Base-by-base conservation (phyloP, 2,329 filamentous ascomycete species). In the Botrytis porri region DNA sequence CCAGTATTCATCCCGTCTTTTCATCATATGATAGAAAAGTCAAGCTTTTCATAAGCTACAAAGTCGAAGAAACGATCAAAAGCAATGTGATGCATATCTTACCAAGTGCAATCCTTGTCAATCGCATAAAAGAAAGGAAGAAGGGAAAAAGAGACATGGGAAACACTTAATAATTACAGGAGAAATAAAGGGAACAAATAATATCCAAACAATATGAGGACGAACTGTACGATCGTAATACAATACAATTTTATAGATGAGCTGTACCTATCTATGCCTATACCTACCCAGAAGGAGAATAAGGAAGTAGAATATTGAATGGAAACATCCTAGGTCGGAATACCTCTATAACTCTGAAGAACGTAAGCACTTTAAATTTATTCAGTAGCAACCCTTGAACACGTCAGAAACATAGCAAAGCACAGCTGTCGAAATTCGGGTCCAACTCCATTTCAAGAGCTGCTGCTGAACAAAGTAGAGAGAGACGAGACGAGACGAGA, bases 301-400 rank as follows among this genome's bases (percentile, higher is more conserved):
- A 39, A 39, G 60, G 41, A 41, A 29, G 37, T 29, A 41, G 37
- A 29, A 41, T 64, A 57, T 65, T 43, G 43, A 37, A 39, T 29
- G 12, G 32, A 12, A 41, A 39, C 32, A 39, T 57, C 25, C 35
- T 41, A 14, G 22, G 14, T 22, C 37, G 61, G 61, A 29, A 43
- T 63, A 20, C 39, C 29, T 65, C 63, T 20, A 51, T 6, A 5
- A 25, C 43, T 57, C 20, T 32, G 65, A 18, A 69, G 65, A 69
- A 41, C 35, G 25, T 69, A 69, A 69, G 65, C 65, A 69, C 65
- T 69, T 67, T 69, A 41, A 41, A 32, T 57, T 29, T 57, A 57
- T 41, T 57, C 35, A 69, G 48, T 22, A 51, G 65, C 45, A 51
- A 65, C 32, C 43, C 63, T 35, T 32, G 41, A 32, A 35, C 4